Evolutionary conservation across 352 stramenopile genomes (phyloP).

Genomic region (Pythium oligandrum): DNA sequence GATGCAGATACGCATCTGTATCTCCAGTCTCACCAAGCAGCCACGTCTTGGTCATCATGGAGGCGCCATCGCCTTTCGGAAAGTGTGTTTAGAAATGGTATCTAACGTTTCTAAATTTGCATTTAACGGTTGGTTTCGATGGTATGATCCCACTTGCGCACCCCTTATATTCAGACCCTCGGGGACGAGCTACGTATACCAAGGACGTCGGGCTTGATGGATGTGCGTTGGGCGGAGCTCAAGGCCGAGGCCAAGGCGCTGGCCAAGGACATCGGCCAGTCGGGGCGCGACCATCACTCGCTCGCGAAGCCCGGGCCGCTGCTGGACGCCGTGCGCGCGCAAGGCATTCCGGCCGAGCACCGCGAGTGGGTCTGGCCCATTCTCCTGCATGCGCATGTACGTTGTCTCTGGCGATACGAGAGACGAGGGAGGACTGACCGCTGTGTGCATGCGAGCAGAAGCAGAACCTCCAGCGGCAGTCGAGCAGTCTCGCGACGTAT

Average conservation of each 20-base stretch:
- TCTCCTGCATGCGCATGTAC: conserved; percentile 50
- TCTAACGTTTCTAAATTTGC: too few relatives aligned
- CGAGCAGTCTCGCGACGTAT: conserved; percentile 39
- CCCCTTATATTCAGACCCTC: too few relatives aligned
- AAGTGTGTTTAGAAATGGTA: too few relatives aligned
- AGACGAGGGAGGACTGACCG: background rate
- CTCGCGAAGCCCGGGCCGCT: conserved; percentile 35
- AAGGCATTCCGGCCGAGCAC: conserved; percentile 59
- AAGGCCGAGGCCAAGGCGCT: conserved; percentile 52
- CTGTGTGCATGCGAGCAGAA: conserved; percentile 20
- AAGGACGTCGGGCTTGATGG: conserved; percentile 7
- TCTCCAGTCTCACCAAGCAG: too few relatives aligned
- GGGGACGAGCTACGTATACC: background rate
- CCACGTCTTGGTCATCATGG: too few relatives aligned
- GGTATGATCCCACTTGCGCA: too few relatives aligned
- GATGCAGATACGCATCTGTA: too few relatives aligned
- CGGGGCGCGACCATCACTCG: conserved; percentile 67
- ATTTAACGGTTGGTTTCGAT: too few relatives aligned
- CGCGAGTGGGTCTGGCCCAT: conserved; percentile 80
- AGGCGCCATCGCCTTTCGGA: too few relatives aligned
- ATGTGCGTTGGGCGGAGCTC: conserved; percentile 48
- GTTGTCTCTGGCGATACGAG: background rate
- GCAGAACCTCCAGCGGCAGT: conserved; percentile 55
- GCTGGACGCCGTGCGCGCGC: conserved; percentile 45
- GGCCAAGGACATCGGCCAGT: conserved; percentile 46